These are phyloP conservation scores for Lycium ferocissimum DNA, from an alignment of 257 asterid genomes.

Conservation along the genomic window DNA sequence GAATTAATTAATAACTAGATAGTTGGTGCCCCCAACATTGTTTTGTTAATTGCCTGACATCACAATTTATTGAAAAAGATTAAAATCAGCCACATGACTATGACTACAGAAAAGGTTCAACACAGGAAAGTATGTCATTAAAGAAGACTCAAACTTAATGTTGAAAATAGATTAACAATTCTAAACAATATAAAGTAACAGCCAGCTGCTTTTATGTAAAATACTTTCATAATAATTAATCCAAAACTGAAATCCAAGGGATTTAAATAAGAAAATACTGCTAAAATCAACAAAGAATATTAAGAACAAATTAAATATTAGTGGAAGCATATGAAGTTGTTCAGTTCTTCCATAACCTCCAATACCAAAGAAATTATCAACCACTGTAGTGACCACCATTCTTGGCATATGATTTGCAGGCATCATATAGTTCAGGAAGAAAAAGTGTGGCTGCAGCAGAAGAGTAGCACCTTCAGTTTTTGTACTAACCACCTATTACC, in stretches of 20 bases:
- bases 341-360: conserved; percentile 78
- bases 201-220: no score
- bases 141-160: not conserved
- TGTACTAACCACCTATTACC: not conserved
- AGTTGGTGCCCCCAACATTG: no score
- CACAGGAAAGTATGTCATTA: not conserved
- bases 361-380: not conserved
- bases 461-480: no score
- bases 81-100: not conserved
- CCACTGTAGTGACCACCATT: no score
- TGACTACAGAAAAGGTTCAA: not conserved
- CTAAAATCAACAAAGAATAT: not conserved
- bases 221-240: no score
- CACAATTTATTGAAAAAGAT: no score
- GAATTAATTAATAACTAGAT: no score
- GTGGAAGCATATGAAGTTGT: conserved; percentile 42
- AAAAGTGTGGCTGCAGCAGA: no score
- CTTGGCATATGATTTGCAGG: no score
- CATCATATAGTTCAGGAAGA: no score
- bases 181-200: not conserved
- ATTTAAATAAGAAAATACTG: no score
- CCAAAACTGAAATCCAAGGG: not conserved
- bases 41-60: no score
- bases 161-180: not conserved
- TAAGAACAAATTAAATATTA: not conserved